Evolutionary conservation across 148 eudicot species (phyloP).

Genomic region (Silene uniflora): DNA sequence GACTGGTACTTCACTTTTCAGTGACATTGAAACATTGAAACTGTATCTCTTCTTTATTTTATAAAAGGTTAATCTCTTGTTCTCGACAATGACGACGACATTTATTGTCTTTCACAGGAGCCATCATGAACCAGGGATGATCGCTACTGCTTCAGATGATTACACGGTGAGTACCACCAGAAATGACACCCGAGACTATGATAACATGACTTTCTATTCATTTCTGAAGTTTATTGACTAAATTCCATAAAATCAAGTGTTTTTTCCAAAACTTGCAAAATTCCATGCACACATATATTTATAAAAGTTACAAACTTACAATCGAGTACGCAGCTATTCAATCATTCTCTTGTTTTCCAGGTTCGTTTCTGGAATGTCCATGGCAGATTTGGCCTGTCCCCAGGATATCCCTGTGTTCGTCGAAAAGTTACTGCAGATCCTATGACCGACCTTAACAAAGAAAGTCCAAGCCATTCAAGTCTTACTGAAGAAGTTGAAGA

Average conservation of each 20-base stretch:
- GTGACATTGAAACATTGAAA: neutral
- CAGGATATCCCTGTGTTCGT: constrained; percentile 54
- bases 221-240: neutral
- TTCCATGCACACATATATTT: neutral
- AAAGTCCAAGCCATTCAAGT: constrained; percentile 27
- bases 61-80: neutral
- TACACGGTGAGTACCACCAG: constrained; percentile 55
- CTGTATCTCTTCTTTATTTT: neutral
- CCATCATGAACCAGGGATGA: constrained; percentile 62
- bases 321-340: neutral
- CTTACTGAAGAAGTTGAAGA: constrained; percentile 21
- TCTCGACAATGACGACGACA: neutral
- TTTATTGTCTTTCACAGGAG: constrained; percentile 45
- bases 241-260: too few relatives aligned
- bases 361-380: constrained; percentile 75
- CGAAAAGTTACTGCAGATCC: constrained; percentile 51
- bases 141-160: constrained; percentile 91
- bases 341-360: constrained; percentile 27
- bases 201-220: neutral
- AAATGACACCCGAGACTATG: neutral
- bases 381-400: constrained; percentile 49
- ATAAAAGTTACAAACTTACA: neutral
- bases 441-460: constrained; percentile 35
- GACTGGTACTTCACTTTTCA: constrained; percentile 54
- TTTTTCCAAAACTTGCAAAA: too few relatives aligned